Evolutionary conservation across 768 basidiomycete genomes (phyloP).

Genomic region (Lactifluus pinguis): DNA sequence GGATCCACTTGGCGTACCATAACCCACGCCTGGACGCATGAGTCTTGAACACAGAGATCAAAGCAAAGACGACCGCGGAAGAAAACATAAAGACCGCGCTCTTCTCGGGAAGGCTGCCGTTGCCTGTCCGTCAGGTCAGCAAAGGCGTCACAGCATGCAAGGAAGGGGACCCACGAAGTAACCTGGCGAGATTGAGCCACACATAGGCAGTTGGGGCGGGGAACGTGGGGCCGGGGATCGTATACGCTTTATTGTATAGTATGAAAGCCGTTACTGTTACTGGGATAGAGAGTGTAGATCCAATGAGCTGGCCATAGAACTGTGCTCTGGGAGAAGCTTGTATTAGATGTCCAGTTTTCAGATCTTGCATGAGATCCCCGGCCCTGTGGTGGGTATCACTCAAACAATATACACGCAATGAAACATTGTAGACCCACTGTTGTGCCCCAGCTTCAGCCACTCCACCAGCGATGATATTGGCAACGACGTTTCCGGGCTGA

Average conservation of each 20-base stretch:
- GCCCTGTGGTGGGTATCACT: constrained; percentile 42
- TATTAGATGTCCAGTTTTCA: constrained; percentile 94
- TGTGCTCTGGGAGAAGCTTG: constrained; percentile 88
- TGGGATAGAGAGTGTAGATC: constrained; percentile 78
- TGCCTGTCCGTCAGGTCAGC: constrained; percentile 40
- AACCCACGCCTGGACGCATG: constrained; percentile 40
- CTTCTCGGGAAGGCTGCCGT: constrained; percentile 74
- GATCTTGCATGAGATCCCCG: constrained; percentile 96
- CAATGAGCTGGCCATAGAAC: constrained; percentile 90
- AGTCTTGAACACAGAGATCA: constrained; percentile 59
- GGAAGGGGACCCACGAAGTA: constrained; percentile 49
- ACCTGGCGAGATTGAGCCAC: constrained; percentile 72
- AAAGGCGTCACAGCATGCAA: not conserved
- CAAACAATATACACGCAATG: not conserved
- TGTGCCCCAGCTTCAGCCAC: constrained; percentile 95
- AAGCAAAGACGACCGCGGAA: constrained; percentile 65
- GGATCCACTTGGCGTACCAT: constrained; percentile 68
- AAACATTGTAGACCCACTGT: constrained; percentile 44
- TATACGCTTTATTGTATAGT: constrained; percentile 80
- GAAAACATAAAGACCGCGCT: constrained; percentile 68
- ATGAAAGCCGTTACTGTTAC: constrained; percentile 84
- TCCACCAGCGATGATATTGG: constrained; percentile 94
- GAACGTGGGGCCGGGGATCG: constrained; percentile 90
- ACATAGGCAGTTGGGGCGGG: constrained; percentile 94
- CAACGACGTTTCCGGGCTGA: constrained; percentile 92